Conservation (phyloP, 106 monocot species). For the Vanilla planifolia region DNA sequence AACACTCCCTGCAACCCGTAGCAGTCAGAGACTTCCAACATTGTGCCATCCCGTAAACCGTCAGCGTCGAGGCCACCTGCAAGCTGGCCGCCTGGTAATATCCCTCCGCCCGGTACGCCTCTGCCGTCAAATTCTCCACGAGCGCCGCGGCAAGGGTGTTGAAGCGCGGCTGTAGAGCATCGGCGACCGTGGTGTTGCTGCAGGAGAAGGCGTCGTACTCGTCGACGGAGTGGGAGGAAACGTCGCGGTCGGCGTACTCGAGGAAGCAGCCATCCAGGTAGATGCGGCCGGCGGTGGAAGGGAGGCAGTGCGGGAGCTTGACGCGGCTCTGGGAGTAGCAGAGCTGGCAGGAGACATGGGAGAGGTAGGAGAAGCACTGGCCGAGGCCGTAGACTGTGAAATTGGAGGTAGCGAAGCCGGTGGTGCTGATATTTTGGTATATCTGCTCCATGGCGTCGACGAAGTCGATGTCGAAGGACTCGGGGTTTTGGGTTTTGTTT, state of each 20-base stretch:
- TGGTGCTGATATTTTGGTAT: constrained; percentile 15
- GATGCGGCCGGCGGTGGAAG: constrained; percentile 17
- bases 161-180: constrained; percentile 1
- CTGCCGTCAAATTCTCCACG: constrained; percentile 29
- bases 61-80: constrained; percentile 4
- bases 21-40: constrained; percentile 48
- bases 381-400: constrained; percentile 22
- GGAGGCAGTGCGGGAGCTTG: constrained; percentile 29
- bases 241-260: constrained; percentile 16
- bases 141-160: constrained; percentile 5
- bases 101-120: not conserved
- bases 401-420: constrained; percentile 8
- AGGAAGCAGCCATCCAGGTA: constrained; percentile 38
- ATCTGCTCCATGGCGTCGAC: constrained; percentile 26
- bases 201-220: constrained; percentile 13
- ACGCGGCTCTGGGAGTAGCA: constrained; percentile 29
- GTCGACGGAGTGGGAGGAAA: constrained; percentile 21
- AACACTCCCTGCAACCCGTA: constrained; percentile 37
- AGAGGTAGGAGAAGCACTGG: constrained; percentile 36
- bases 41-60: constrained; percentile 45
- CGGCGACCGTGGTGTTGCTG: constrained; percentile 6
- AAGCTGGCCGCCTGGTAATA: constrained; percentile 25
- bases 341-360: constrained; percentile 23
- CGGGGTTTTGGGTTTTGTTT: constrained; percentile 6
- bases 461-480: constrained; percentile 29